Base-by-base conservation (phyloP, 768 basidiomycete species). In the Glaciozyma antarctica region DNA sequence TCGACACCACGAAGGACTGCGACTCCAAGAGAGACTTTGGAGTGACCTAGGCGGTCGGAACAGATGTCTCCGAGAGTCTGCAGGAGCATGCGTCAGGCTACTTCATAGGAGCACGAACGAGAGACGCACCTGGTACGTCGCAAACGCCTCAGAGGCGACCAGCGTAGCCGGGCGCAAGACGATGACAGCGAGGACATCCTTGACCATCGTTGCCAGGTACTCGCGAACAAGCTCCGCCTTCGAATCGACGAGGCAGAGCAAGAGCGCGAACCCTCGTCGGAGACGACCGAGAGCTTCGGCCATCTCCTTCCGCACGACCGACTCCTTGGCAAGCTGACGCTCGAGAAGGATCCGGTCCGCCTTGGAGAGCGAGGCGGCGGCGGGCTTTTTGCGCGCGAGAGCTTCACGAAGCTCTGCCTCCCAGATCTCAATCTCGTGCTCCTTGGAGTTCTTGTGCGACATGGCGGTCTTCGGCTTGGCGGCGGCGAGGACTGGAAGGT, bases 341-440 rank as follows among this genome's bases (percentile, higher is more conserved):
- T 86, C 82, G 17, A 98, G 83, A n/a, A 90, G 81, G 0, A 84
- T 85, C 66, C 87, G 85, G 64, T 95, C 90, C 64, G 87, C 85
- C 74, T 91, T 97, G 1, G 88, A 88, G 22, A 97, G 76, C 2
- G 76, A 73, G 1, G 80, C 76, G 15, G 83, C 81, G 49, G 60
- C 64, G 28, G 68, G 66, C 75, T 88, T 90, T 79, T 97, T 97
- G 62, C 78, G 83, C 9, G 88, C 88, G 1, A 97, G 79, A 0
- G 86, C 84, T 70, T 88, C 86, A 15, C 92, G 84, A n/a, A 94
- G 79, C 66, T 99, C 93, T 32, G 86, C 87, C 67, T 99, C 95
- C 94, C 94, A 99, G 73, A 89, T 86, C 22, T 89, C 87, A 19
- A 94, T 87, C 44, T 89, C 90, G 8, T 87, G 84, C 64, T 86